Conservation (phyloP, 176 grass and related monocot genomes). For the Dactylis glomerata region DNA sequence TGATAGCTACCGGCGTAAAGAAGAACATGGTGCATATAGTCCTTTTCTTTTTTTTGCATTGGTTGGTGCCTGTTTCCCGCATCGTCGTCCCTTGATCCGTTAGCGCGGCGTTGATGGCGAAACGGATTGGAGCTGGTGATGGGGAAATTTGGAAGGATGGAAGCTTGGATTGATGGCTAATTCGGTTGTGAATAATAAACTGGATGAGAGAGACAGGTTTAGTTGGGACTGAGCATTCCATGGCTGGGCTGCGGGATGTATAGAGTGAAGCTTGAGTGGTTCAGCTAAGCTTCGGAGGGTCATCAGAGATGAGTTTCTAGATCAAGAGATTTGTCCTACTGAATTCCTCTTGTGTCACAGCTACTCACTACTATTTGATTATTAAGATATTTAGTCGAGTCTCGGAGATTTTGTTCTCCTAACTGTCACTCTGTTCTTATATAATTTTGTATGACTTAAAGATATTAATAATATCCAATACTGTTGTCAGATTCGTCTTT, state of each 20-base stretch:
- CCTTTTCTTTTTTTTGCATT: constrained; percentile 28
- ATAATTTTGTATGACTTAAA: not conserved
- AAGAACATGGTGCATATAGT: constrained; percentile 48
- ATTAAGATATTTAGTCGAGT: constrained; percentile 29
- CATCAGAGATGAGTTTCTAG: constrained; percentile 40
- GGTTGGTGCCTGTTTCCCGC: constrained; percentile 28
- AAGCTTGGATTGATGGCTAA: constrained; percentile 58
- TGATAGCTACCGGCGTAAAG: constrained; percentile 45
- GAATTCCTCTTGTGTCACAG: constrained; percentile 38
- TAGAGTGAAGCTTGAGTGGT: constrained; percentile 55
- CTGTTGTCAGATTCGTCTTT: not conserved
- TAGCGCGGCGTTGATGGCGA: constrained; percentile 40
- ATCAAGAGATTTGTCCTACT: constrained; percentile 51
- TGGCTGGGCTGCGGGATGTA: constrained; percentile 44
- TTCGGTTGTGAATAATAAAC: constrained; percentile 98
- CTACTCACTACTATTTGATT: constrained; percentile 40
- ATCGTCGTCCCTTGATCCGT: not conserved
- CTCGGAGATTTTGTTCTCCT: not conserved
- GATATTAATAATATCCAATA: not conserved
- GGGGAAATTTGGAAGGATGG: constrained; percentile 9
- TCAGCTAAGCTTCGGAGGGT: constrained; percentile 42
- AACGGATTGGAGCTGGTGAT: constrained; percentile 34
- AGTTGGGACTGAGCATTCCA: constrained; percentile 27
- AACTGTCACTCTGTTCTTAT: constrained; percentile 5
- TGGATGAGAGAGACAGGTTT: constrained; percentile 65